phyloP scores from a whole-genome alignment of 225 moss, liverwort and hornwort genomes.

The Ulota crispa region DNA sequence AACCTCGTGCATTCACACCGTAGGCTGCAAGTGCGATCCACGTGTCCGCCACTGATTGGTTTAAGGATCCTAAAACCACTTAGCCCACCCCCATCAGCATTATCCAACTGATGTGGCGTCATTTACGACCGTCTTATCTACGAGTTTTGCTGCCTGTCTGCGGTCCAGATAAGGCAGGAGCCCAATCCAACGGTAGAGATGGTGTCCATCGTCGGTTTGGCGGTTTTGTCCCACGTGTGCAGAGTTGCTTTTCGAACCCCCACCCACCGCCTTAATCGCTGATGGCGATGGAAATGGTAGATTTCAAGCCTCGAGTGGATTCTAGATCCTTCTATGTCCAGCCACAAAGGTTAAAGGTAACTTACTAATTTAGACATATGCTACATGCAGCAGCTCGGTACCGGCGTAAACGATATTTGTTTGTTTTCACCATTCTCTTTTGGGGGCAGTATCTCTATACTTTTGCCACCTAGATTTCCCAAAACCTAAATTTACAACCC shows the following conservation, averaged over 20 bases:
- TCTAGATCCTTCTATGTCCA: neutral
- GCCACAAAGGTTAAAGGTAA: neutral
- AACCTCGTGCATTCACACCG: neutral
- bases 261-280: neutral
- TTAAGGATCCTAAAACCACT: no score
- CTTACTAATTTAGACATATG: neutral
- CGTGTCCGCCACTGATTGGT: neutral
- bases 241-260: neutral
- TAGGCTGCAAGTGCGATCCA: neutral
- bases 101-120: constrained; percentile 18
- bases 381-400: neutral
- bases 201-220: neutral
- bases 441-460: no score
- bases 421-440: no score
- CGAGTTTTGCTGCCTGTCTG: neutral
- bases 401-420: no score
- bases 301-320: neutral
- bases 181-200: neutral
- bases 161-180: neutral
- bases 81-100: neutral
- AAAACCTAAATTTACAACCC: no score
- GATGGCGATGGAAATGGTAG: neutral
- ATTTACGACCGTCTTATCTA: neutral
- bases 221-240: neutral
- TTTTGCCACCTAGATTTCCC: no score